Conservation (phyloP, 148 eudicot genomes). For the Spergularia marina region DNA sequence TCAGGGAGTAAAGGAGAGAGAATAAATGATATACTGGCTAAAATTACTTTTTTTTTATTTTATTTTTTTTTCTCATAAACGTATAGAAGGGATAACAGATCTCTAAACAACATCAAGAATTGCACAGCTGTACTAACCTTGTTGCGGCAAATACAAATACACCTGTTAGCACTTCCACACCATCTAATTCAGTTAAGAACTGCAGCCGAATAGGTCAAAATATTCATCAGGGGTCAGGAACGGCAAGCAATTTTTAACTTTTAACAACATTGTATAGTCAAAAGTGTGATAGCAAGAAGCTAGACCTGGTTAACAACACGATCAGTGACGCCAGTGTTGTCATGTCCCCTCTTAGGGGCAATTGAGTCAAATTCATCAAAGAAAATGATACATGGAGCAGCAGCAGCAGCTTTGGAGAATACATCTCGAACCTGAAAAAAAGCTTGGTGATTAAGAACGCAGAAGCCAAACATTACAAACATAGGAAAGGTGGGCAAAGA, state of each 20-base stretch:
- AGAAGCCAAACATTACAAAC: background rate
- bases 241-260: background rate
- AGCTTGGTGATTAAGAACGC: background rate
- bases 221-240: constrained; percentile 6
- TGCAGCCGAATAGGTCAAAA: constrained; percentile 30
- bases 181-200: constrained; percentile 97
- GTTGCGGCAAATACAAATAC: constrained; percentile 99
- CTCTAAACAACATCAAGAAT: background rate
- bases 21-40: background rate
- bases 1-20: background rate
- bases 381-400: constrained; percentile 96
- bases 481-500: background rate
- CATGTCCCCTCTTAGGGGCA: constrained; percentile 99
- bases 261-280: background rate
- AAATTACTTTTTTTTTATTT: background rate
- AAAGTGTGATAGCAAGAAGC: background rate
- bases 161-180: constrained; percentile 91
- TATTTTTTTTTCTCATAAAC: too few relatives aligned
- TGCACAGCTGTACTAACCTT: constrained; percentile 45
- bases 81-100: background rate
- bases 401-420: constrained; percentile 94
- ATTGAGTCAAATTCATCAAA: constrained; percentile 99
- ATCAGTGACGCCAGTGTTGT: constrained; percentile 98
- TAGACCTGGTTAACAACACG: constrained; percentile 95
- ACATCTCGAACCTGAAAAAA: constrained; percentile 87